phyloP scores from a whole-genome alignment of 257 asterid genomes.

The Penstemon davidsonii region DNA sequence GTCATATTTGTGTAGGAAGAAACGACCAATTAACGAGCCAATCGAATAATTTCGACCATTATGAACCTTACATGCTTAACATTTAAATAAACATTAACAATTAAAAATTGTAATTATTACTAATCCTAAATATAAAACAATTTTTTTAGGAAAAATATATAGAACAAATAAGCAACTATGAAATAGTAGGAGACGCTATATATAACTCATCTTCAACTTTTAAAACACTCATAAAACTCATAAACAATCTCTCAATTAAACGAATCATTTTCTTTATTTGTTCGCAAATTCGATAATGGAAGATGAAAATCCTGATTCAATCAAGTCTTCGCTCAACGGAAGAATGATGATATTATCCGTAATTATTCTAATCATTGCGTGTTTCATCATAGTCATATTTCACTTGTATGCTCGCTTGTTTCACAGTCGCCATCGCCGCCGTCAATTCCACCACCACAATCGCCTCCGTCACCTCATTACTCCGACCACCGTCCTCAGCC shows the following conservation, averaged over 20 bases:
- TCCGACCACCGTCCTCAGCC: neutral
- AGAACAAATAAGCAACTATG: too few species aligned
- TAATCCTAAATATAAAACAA: too few species aligned
- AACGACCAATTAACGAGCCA: too few species aligned
- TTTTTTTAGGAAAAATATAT: too few species aligned
- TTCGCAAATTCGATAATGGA: conserved; percentile 16
- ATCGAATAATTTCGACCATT: too few species aligned
- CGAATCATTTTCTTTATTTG: neutral
- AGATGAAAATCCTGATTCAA: conserved; percentile 20
- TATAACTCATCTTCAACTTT: neutral
- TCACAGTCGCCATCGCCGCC: conserved; percentile 10
- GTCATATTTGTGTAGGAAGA: too few species aligned
- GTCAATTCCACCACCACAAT: neutral
- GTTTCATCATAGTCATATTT: conserved; percentile 26
- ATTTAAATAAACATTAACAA: too few species aligned
- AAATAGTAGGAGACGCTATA: too few species aligned
- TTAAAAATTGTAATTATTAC: too few species aligned
- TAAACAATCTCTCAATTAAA: neutral
- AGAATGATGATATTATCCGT: conserved; percentile 29
- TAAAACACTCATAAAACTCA: neutral
- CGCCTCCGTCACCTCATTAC: neutral
- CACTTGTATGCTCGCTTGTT: conserved; percentile 31
- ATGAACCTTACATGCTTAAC: too few species aligned
- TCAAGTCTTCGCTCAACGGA: conserved; percentile 18
- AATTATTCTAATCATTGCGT: conserved; percentile 28